Base-by-base conservation (phyloP, 2,329 filamentous ascomycete genomes). In the Diaporthe caulivora region DNA sequence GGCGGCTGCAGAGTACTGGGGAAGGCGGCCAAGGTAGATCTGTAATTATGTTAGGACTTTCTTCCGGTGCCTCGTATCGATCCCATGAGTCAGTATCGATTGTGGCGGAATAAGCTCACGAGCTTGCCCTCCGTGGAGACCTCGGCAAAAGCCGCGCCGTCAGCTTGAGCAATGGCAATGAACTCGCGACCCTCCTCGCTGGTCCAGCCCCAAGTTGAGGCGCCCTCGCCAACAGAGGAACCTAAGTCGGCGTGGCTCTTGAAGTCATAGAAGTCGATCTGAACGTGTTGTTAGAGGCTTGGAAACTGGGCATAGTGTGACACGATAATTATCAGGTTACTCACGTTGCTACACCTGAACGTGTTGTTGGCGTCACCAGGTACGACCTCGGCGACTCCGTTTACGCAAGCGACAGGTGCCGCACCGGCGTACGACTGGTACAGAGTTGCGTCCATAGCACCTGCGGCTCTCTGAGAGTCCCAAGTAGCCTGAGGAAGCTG, bases 181-280 rank as follows among this genome's bases (percentile, higher is more conserved):
- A 88, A 87, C 76, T 88, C 86, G 4, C 86, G 84, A 21, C 86
- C 87, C 31, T 85, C 81, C 3, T 81, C 79, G 3, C 83, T 85
- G 0, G 86, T 87, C 87, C 85, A 86, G 6, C 87, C 87, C 85
- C 84, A 87, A 0, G 83, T 84, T 0, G 82, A 83, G 0, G 83
- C 82, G 1, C 84, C 84, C 49, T 78, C 72, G 6, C 80, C 82
- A 4, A 75, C 78, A 55, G 76, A 75, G 75, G 86, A 87, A 8
- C 88, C 89, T 1, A 91, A 84, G 37, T 85, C 84, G 4, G 85
- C 83, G 76, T 91, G 89, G 51, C 84, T 85, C 57, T 88, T 80
- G 80, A 91, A 91, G 76, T 88, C 86, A 77, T 89, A 87, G 3
- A 90, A 83, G 76, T 91, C 88, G 64, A 73, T 73, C 71, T 73